phyloP scores from a whole-genome alignment of 2,329 filamentous ascomycete species.

The Colletotrichum shisoi region DNA sequence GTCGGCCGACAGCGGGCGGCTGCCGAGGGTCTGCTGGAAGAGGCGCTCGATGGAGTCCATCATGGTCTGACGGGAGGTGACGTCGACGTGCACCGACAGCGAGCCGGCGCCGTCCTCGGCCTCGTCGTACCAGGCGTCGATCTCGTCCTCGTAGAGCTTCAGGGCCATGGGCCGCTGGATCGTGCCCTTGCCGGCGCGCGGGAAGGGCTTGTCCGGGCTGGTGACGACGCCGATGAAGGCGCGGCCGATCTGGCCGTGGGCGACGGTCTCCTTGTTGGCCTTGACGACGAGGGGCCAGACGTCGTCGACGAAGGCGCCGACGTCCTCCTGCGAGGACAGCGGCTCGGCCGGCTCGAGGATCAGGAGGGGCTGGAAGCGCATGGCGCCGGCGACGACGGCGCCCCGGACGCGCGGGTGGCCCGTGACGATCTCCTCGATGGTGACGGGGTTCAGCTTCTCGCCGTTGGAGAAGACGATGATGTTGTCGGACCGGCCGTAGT shows the following conservation, averaged over 20 bases:
- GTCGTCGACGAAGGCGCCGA: conserved; percentile 49
- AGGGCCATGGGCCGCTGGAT: conserved; percentile 52
- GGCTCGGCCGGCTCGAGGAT: conserved; percentile 55
- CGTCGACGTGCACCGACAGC: conserved; percentile 54
- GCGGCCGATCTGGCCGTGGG: conserved; percentile 56
- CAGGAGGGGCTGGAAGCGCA: conserved; percentile 57
- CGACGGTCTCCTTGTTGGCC: conserved; percentile 51
- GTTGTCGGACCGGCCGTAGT: conserved; percentile 51
- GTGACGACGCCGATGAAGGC: conserved; percentile 53
- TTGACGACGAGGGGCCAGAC: conserved; percentile 56
- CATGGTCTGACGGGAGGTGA: conserved; percentile 42
- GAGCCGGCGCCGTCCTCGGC: conserved; percentile 51
- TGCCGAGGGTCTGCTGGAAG: conserved; percentile 40
- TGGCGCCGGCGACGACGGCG: conserved; percentile 56
- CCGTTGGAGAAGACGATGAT: conserved; percentile 59
- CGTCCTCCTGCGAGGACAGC: conserved; percentile 43
- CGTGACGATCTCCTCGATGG: conserved; percentile 53
- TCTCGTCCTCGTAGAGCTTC: conserved; percentile 54
- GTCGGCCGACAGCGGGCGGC: conserved; percentile 41
- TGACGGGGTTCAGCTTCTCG: conserved; percentile 59
- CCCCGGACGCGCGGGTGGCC: conserved; percentile 53
- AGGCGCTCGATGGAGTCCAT: conserved; percentile 42
- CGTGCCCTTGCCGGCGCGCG: conserved; percentile 56
- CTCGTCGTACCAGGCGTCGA: conserved; percentile 53
- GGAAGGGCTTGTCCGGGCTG: conserved; percentile 53